A percentile compares a stretch with the other conserved stretches of the same genome.
Conservation (phyloP, 75 land plant species). For the Cryptomeria japonica region DNA sequence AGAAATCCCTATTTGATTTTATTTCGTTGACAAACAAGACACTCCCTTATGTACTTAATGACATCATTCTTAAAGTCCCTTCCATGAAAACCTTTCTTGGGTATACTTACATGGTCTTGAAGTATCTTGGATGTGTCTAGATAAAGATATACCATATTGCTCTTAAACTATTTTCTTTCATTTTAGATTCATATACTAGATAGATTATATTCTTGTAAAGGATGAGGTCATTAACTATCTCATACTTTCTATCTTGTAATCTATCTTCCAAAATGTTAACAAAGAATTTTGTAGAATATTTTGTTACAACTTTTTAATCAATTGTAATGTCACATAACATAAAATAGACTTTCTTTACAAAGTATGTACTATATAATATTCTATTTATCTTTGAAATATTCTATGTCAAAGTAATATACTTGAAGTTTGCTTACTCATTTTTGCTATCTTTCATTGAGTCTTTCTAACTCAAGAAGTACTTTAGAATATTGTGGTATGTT, state of each 20-base stretch:
- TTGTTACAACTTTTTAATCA: too few species aligned
- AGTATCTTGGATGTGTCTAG: background rate
- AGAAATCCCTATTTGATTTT: background rate
- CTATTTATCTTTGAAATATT: background rate
- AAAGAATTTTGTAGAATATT: too few species aligned
- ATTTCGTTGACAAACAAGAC: too few species aligned
- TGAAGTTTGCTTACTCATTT: background rate
- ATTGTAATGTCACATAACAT: too few species aligned
- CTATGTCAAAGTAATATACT: background rate
- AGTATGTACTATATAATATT: too few species aligned
- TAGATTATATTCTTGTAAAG: background rate
- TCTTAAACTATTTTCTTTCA: background rate
- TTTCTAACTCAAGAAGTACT: too few species aligned
- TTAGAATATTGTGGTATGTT: background rate
- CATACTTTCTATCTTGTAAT: background rate
- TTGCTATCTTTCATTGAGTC: background rate
- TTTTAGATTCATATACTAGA: background rate
- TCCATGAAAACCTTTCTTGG: background rate
- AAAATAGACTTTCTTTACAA: background rate
- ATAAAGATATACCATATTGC: background rate
- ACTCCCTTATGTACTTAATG: background rate
- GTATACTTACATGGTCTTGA: background rate
- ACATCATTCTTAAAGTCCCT: background rate
- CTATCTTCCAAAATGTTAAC: background rate
- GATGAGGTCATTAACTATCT: background rate